Evolutionary conservation across 139 green algal species (phyloP), one percentile per base, ranked within the genome.

Genomic region (Closterium sp.): DNA sequence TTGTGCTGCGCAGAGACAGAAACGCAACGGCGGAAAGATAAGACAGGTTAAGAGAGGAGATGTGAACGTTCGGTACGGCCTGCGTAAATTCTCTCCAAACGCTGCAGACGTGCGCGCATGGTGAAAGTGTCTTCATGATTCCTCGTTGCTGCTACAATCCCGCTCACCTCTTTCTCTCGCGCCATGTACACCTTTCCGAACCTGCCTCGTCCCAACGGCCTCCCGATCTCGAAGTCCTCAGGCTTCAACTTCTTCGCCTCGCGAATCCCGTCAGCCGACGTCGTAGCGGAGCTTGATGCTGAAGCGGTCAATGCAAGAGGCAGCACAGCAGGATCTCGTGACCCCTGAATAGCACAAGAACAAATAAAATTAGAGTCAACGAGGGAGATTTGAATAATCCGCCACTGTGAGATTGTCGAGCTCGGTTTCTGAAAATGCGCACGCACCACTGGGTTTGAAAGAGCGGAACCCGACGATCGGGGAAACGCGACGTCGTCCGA

Each of bases 181-280:
- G 98, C 98, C 32, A 99, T 22, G 96, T 99, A 99, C 22, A 99
- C 98, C 87, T 99, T 99, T 62, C 98, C 98, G 95, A 99, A 99
- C 93, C 99, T 99, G 88, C 98, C 98, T 45, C 96, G 95, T 2
- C 98, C 98, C 28, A 99, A 95, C 6, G 97, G 98, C 93, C 96
- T 98, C 32, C 98, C 98, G 32, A 99, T 99, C 89, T 99, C 98
- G 92, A 99, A 99, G 94, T 99, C 98, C 10, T 91, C 93, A 9
- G 99, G 95, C 91, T 95, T 94, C 98, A 97, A 99, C 17, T 93
- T 86, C 30, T 93, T 96, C 42, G 91, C 45, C 22, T 79, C 62
- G 62, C 62, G 17, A 79, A 13, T 79, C 62, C 62, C 62, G 62
- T 79, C 27, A 79, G 19, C 62, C 62, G 62, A 79, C 19, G 62